These are phyloP conservation scores for Naumovozyma dairenensis DNA, from an alignment of 805 yeast species.

Conservation along the genomic window DNA sequence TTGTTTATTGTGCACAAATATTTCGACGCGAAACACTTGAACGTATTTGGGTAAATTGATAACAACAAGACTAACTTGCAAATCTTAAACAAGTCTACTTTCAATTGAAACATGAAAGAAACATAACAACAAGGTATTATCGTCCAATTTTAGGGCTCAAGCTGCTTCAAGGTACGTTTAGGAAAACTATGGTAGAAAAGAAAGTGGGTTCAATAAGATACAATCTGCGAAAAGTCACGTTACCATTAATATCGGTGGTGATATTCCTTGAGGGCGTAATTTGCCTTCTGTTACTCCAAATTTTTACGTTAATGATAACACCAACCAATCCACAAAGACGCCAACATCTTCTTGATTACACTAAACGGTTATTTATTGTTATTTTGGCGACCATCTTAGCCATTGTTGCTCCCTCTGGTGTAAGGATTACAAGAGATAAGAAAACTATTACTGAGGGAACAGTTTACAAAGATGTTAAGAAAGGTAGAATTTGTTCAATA, in stretches of 20 bases:
- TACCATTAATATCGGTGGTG: slow-evolving; percentile 13
- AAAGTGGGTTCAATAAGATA: background rate
- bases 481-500: slow-evolving; percentile 17
- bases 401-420: slow-evolving; percentile 41
- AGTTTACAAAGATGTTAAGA: slow-evolving; percentile 20
- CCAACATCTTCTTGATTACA: slow-evolving; percentile 38
- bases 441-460: slow-evolving; percentile 29
- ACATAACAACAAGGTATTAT: too few relatives aligned
- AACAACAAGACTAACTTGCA: too few relatives aligned
- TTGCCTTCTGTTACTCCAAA: slow-evolving; percentile 40
- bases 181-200: too few relatives aligned
- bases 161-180: too few relatives aligned
- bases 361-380: slow-evolving; percentile 51
- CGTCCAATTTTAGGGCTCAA: too few relatives aligned
- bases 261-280: slow-evolving; percentile 31
- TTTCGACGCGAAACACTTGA: too few relatives aligned
- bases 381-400: slow-evolving; percentile 43
- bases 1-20: too few relatives aligned
- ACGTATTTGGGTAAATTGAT: too few relatives aligned
- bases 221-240: slow-evolving; percentile 2
- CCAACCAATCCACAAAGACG: slow-evolving; percentile 25
- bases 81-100: too few relatives aligned
- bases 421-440: slow-evolving; percentile 42
- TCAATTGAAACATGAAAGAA: too few relatives aligned
- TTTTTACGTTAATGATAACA: slow-evolving; percentile 23